Evolutionary conservation across 768 basidiomycete species (phyloP).

Genomic region (Nevesoporus exiguus): DNA sequence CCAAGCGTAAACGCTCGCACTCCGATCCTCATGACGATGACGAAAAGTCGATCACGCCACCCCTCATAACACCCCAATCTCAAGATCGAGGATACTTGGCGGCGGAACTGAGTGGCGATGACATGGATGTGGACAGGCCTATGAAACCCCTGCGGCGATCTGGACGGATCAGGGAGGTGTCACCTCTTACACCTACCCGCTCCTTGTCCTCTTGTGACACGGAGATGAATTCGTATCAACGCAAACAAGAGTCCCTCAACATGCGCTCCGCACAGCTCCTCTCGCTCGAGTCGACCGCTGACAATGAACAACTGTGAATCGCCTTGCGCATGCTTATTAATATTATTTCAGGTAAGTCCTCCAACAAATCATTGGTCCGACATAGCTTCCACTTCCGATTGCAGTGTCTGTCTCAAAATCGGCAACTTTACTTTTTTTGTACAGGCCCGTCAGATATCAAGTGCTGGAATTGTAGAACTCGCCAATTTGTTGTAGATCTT

Average conservation of each 20-base stretch:
- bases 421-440: slow-evolving; percentile 16
- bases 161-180: slow-evolving; percentile 27
- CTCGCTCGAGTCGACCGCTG: slow-evolving; percentile 17
- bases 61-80: slow-evolving; percentile 17
- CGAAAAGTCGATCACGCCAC: slow-evolving; percentile 15
- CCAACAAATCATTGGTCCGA: slow-evolving; percentile 1
- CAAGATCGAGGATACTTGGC: slow-evolving; percentile 23
- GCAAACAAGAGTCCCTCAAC: slow-evolving; percentile 17
- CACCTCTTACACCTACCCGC: slow-evolving; percentile 23
- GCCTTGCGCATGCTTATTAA: slow-evolving; percentile 12
- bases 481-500: slow-evolving; percentile 27
- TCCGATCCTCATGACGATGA: slow-evolving; percentile 22
- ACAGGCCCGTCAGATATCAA: slow-evolving; percentile 20
- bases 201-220: slow-evolving; percentile 27
- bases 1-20: slow-evolving; percentile 34
- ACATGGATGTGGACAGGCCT: slow-evolving; percentile 32
- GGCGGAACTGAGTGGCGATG: slow-evolving; percentile 26
- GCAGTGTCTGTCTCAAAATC: slow-evolving; percentile 18
- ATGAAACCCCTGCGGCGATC: slow-evolving; percentile 37
- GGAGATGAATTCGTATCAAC: slow-evolving; percentile 34
- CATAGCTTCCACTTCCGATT: slow-evolving; percentile 20
- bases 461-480: slow-evolving; percentile 22
- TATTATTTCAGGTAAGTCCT: slow-evolving; percentile 31
- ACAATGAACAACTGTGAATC: slow-evolving; percentile 25
- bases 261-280: slow-evolving; percentile 18